Base-by-base conservation (phyloP, 495 filamentous ascomycete species). In the Staphylotrichum tortipilum region DNA sequence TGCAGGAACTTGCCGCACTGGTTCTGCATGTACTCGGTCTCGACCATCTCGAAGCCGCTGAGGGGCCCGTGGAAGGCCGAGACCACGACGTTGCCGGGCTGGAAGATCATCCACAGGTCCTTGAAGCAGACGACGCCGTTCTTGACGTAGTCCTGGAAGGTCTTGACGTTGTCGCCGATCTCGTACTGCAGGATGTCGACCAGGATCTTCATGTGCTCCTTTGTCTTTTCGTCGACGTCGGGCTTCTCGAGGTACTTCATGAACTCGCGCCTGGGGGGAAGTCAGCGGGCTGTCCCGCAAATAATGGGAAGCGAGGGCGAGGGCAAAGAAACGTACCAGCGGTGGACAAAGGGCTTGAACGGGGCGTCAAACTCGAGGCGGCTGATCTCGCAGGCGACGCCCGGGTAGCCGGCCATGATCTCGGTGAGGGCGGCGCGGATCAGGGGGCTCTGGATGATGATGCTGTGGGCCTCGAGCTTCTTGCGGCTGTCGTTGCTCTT, bases 331-430 rank as follows among this genome's bases (percentile, higher is more conserved):
- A 26, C 53, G n/a, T 50, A 55, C 84, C 84, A 88, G 19, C 83
- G 74, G 63, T 87, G 79, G 31, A 87, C 76, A 31, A 87, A 77
- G 0, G 79, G 77, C 59, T 77, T 63, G 60, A 86, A 86, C 0
- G 78, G 79, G 0, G 68, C 69, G 15, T 61, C 61, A 57, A 86
- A 84, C 39, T 78, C 75, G 4, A 87, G 66, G 0, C 77, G 74
- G 41, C 78, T 66, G 11, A 87, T 62, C 14, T 69, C 75, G 29
- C 78, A 72, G 0, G 82, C 82, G 12, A 86, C 72, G 18, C 83
- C 80, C 3, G 81, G 79, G 56, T 86, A 88, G 19, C 74, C 76
- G 24, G 73, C 69, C 36, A 86, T 65, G 7, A 83, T 74, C 14
- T 69, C 67, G 15, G 65, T 67, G 0, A 86, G 67, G 24, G 78